Evolutionary conservation across 805 yeast genomes (phyloP).

Genomic region (Lachancea dasiensis): DNA sequence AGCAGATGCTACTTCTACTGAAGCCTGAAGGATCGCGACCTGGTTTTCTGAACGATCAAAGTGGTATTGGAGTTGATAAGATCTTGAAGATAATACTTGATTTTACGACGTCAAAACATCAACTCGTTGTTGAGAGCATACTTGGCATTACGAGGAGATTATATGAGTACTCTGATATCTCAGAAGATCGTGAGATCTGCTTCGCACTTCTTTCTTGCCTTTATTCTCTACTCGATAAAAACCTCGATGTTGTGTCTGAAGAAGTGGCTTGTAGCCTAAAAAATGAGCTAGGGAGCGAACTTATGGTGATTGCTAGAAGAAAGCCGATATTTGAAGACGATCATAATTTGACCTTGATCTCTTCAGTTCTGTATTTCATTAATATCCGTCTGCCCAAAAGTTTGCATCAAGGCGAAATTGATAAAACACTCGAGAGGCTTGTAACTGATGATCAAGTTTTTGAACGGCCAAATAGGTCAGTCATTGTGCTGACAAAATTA

Average conservation of each 20-base stretch:
- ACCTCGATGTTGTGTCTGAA: constrained; percentile 15
- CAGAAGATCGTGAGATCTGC: constrained; percentile 19
- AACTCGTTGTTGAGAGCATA: constrained; percentile 26
- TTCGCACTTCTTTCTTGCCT: constrained; percentile 26
- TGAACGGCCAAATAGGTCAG: constrained; percentile 26
- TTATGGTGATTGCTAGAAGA: constrained; percentile 13
- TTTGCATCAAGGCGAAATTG: constrained; percentile 41
- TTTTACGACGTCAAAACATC: constrained; percentile 29
- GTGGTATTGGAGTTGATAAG: constrained; percentile 28
- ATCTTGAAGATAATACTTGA: constrained; percentile 34
- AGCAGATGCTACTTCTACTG: constrained; percentile 44
- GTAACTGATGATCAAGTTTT: constrained; percentile 19
- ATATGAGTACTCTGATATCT: constrained; percentile 10
- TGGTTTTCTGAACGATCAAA: constrained; percentile 21
- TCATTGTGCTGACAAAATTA: constrained; percentile 40
- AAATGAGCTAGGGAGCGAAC: constrained; percentile 15
- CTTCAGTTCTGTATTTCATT: constrained; percentile 34
- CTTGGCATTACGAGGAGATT: constrained; percentile 19
- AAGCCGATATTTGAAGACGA: constrained; percentile 19
- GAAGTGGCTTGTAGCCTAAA: constrained; percentile 17
- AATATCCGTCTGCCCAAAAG: constrained; percentile 28
- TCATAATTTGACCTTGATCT: constrained; percentile 22
- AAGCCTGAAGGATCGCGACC: constrained; percentile 40
- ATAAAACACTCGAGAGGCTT: constrained; percentile 36
- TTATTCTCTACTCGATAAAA: constrained; percentile 25